Percentiles rank a stretch among this genome's conserved stretches.
Evolutionary conservation across 2,329 filamentous ascomycete genomes (phyloP).

Genomic region (Atkinsonella texensis): DNA sequence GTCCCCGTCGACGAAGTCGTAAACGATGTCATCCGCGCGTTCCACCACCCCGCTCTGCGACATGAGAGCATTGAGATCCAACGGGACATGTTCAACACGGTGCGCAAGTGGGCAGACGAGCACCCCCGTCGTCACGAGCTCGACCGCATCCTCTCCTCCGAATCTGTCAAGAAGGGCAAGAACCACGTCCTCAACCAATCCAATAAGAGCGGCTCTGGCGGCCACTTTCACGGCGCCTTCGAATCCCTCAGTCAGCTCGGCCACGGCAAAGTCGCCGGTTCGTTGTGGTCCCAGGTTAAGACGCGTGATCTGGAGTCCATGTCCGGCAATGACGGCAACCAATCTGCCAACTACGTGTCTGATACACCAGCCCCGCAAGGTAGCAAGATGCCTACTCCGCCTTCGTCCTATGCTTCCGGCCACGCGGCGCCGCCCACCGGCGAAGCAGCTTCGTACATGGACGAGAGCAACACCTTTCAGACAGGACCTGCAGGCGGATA

Average conservation of each 20-base stretch:
- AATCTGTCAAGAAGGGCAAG: slow-evolving; percentile 70
- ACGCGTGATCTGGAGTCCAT: slow-evolving; percentile 45
- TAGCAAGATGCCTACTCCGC: slow-evolving; percentile 17
- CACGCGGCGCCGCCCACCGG: slow-evolving; percentile 21
- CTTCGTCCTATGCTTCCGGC: slow-evolving; percentile 17
- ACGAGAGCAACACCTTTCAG: slow-evolving; percentile 8
- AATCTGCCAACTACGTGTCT: slow-evolving; percentile 25
- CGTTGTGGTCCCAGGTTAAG: slow-evolving; percentile 50
- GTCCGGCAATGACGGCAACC: slow-evolving; percentile 33
- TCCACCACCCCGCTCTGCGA: slow-evolving; percentile 82
- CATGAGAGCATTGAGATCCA: slow-evolving; percentile 70
- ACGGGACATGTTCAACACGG: slow-evolving; percentile 75
- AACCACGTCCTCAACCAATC: slow-evolving; percentile 53
- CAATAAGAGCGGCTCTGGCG: slow-evolving; percentile 19
- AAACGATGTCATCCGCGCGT: slow-evolving; percentile 66
- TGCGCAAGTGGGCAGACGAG: slow-evolving; percentile 68
- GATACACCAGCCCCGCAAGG: slow-evolving; percentile 25
- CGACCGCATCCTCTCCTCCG: slow-evolving; percentile 64
- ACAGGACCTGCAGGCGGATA: slow-evolving; percentile 15
- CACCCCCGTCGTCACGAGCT: slow-evolving; percentile 55
- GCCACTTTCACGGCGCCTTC: slow-evolving; percentile 31
- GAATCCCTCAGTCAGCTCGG: slow-evolving; percentile 31
- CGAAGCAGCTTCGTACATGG: slow-evolving; percentile 20
- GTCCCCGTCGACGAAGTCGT: slow-evolving; percentile 75
- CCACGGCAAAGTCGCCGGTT: slow-evolving; percentile 46